Conservation (phyloP, 1,284 basidiomycete species). For the Ceratobasidium sp. region DNA sequence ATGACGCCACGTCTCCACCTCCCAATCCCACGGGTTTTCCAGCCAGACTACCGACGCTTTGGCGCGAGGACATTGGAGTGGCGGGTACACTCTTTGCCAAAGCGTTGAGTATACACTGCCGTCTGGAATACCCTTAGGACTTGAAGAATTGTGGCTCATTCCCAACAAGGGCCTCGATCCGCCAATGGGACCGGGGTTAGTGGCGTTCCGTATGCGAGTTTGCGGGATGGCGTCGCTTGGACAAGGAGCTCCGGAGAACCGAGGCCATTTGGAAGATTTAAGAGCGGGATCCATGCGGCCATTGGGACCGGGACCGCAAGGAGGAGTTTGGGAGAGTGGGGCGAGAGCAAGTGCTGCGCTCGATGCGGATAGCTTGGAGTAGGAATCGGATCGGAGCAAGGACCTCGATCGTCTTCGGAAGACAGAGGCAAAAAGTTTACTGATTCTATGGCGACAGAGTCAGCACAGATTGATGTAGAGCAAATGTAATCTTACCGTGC, state of each 20-base stretch:
- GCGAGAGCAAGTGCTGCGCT: constrained; percentile 94
- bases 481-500: constrained; percentile 68
- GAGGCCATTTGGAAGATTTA: constrained; percentile 91
- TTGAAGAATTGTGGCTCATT: constrained; percentile 18
- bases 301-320: constrained; percentile 64
- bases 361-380: constrained; percentile 76
- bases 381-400: background rate
- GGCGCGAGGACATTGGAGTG: constrained; percentile 32
- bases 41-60: background rate
- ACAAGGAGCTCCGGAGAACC: constrained; percentile 72
- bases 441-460: constrained; percentile 64
- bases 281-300: constrained; percentile 63
- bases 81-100: constrained; percentile 37
- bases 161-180: constrained; percentile 56
- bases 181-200: constrained; percentile 60
- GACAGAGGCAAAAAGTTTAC: constrained; percentile 91
- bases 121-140: constrained; percentile 5
- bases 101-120: constrained; percentile 1
- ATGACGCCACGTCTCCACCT: constrained; percentile 2
- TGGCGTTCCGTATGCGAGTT: constrained; percentile 65
- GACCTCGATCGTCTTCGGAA: constrained; percentile 70
- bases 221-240: constrained; percentile 59
- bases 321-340: constrained; percentile 82
- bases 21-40: constrained; percentile 16
- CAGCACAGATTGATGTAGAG: constrained; percentile 13